These are phyloP conservation scores for Metschnikowia continentalis DNA, from an alignment of 805 yeast species.

Conservation along the genomic window DNA sequence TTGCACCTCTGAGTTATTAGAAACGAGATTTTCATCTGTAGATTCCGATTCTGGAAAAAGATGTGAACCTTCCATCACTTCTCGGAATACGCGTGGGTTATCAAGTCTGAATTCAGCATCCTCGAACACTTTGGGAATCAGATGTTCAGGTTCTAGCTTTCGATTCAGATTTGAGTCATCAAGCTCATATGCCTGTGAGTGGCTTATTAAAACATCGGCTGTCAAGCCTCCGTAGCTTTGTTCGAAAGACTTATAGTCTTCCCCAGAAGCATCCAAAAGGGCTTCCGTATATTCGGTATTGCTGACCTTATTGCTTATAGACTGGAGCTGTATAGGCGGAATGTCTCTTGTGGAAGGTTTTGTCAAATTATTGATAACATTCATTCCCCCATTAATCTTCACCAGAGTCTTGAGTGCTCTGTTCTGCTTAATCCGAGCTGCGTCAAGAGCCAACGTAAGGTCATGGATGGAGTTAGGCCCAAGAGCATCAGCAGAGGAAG, in stretches of 20 bases:
- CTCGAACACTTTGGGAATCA: constrained; percentile 68
- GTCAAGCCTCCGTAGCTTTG: constrained; percentile 36
- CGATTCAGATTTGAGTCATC: constrained; percentile 7
- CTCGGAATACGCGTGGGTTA: constrained; percentile 78
- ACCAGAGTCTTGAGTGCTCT: constrained; percentile 32
- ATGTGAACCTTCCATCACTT: constrained; percentile 61
- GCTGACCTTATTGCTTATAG: constrained; percentile 25
- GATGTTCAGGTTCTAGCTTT: not conserved
- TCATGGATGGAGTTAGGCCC: constrained; percentile 78
- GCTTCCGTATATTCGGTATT: constrained; percentile 18
- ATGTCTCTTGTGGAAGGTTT: constrained; percentile 81
- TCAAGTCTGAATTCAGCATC: constrained; percentile 72
- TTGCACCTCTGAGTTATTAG: constrained; percentile 57
- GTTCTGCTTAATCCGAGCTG: constrained; percentile 33
- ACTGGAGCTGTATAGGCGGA: constrained; percentile 64
- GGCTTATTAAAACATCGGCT: constrained; percentile 31
- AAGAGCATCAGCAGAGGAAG: constrained; percentile 45
- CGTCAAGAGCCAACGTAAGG: constrained; percentile 59
- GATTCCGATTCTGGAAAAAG: constrained; percentile 28
- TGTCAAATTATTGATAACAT: constrained; percentile 41
- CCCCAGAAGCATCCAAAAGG: constrained; percentile 18
- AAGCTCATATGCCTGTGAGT: constrained; percentile 20
- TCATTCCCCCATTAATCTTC: constrained; percentile 40
- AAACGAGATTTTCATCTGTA: constrained; percentile 26
- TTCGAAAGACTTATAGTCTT: constrained; percentile 35